A percentile compares a stretch with the other conserved stretches of the same genome.
phyloP scores from a whole-genome alignment of 495 filamentous ascomycete species.

The Aspergillus sclerotiicarbonarius region DNA sequence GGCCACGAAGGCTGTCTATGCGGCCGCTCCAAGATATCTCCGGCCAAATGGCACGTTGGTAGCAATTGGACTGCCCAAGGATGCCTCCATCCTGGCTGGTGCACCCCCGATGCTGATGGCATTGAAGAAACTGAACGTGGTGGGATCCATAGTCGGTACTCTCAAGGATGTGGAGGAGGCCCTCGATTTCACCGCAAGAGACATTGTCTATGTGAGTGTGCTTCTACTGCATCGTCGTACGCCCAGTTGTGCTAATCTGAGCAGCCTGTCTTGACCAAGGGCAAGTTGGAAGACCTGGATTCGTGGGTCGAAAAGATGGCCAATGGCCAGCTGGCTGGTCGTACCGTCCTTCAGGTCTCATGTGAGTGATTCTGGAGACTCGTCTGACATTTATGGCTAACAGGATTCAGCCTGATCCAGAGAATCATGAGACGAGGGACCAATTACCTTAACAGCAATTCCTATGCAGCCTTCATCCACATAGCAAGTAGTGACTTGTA shows the following conservation, averaged over 20 bases:
- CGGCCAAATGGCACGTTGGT: conserved; percentile 13
- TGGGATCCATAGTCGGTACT: conserved; percentile 7
- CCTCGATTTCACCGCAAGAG: conserved; percentile 9
- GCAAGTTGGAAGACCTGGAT: conserved; percentile 11
- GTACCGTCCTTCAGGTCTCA: conserved; percentile 11
- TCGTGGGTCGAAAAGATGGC: conserved; percentile 14
- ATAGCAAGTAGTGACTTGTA: not conserved
- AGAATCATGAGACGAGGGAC: not conserved
- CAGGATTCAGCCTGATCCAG: not conserved
- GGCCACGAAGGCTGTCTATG: conserved; percentile 8
- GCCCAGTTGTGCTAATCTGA: not conserved
- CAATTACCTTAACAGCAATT: not conserved
- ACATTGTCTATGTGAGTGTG: conserved; percentile 6
- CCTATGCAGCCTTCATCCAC: not conserved
- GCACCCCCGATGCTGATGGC: conserved; percentile 11
- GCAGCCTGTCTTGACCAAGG: conserved; percentile 10
- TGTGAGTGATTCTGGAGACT: not conserved
- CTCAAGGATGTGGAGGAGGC: conserved; percentile 13
- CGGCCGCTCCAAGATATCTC: conserved; percentile 6
- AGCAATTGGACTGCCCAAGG: conserved; percentile 10
- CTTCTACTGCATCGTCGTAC: not conserved
- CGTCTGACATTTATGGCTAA: not conserved
- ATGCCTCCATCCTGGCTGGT: conserved; percentile 8
- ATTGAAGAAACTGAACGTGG: conserved; percentile 9
- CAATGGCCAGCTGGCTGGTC: conserved; percentile 9